phyloP scores from a whole-genome alignment of 176 grass and related monocot genomes.

The Juncus effusus region DNA sequence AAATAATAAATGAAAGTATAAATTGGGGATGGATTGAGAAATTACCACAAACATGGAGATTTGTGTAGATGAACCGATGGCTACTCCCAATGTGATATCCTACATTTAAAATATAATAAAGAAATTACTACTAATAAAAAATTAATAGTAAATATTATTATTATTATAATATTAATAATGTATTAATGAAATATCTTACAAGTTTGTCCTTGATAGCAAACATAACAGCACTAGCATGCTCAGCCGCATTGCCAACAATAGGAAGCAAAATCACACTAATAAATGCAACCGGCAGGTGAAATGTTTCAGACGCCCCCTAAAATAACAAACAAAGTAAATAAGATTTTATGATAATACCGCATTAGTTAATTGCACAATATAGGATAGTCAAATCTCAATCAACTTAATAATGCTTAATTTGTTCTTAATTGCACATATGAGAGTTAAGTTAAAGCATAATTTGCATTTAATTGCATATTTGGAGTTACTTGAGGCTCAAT shows the following conservation, averaged over 20 bases:
- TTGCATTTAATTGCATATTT: neutral
- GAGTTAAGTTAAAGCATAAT: too few species aligned
- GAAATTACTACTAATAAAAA: conserved; percentile 18
- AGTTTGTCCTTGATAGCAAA: conserved; percentile 94
- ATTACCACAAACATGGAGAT: conserved; percentile 97
- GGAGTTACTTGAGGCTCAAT: neutral
- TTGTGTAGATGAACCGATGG: conserved; percentile 80
- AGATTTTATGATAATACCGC: neutral
- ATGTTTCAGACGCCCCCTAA: conserved; percentile 78
- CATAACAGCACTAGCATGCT: conserved; percentile 94
- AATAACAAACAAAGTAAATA: conserved; percentile 24
- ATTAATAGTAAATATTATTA: conserved; percentile 1
- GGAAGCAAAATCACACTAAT: conserved; percentile 93
- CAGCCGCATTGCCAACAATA: conserved; percentile 88
- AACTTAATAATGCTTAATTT: too few species aligned
- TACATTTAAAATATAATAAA: conserved; percentile 24
- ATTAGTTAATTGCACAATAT: too few species aligned
- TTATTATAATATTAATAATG: neutral
- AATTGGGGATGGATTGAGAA: conserved; percentile 4
- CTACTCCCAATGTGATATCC: conserved; percentile 83
- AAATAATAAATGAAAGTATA: neutral
- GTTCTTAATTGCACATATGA: too few species aligned
- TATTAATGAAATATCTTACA: conserved; percentile 34
- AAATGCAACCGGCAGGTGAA: conserved; percentile 73
- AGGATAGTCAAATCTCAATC: neutral